Percentiles rank a stretch among this genome's conserved stretches.
phyloP scores from a whole-genome alignment of 2,329 filamentous ascomycete genomes.

The Elsinoe australis region DNA sequence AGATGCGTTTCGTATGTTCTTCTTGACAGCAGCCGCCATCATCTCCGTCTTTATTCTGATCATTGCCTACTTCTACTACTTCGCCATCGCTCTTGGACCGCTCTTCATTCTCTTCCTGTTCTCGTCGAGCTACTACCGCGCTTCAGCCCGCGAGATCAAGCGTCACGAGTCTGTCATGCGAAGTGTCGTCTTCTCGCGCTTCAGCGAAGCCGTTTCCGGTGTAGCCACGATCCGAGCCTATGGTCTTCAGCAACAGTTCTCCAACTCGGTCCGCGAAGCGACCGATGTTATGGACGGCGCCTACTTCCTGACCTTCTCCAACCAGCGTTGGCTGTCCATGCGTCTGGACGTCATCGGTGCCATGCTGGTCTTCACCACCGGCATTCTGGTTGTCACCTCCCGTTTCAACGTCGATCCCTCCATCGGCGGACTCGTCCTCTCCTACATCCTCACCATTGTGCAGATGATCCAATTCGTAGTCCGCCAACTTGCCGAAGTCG shows the following conservation, averaged over 20 bases:
- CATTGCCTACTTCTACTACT: slow-evolving; percentile 93
- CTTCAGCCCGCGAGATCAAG: slow-evolving; percentile 89
- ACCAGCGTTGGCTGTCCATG: slow-evolving; percentile 85
- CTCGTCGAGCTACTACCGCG: slow-evolving; percentile 77
- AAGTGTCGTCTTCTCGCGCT: slow-evolving; percentile 81
- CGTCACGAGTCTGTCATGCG: slow-evolving; percentile 85
- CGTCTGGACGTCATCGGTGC: slow-evolving; percentile 80
- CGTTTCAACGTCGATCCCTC: slow-evolving; percentile 78
- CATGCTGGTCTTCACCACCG: slow-evolving; percentile 75
- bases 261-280: slow-evolving; percentile 57
- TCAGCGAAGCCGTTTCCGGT: slow-evolving; percentile 78
- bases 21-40: slow-evolving; percentile 76
- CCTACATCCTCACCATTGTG: slow-evolving; percentile 86
- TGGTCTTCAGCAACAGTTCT: slow-evolving; percentile 69
- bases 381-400: slow-evolving; percentile 85
- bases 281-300: slow-evolving; percentile 91
- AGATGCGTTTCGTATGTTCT: slow-evolving; percentile 88
- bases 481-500: slow-evolving; percentile 85
- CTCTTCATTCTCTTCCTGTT: slow-evolving; percentile 72
- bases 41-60: slow-evolving; percentile 78
- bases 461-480: slow-evolving; percentile 96
- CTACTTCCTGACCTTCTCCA: slow-evolving; percentile 91
- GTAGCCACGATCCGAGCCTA: slow-evolving; percentile 85
- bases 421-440: slow-evolving; percentile 79
- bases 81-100: slow-evolving; percentile 60